Evolutionary conservation across 208 protist species (phyloP).

Genomic region (Crithidia sp.): DNA sequence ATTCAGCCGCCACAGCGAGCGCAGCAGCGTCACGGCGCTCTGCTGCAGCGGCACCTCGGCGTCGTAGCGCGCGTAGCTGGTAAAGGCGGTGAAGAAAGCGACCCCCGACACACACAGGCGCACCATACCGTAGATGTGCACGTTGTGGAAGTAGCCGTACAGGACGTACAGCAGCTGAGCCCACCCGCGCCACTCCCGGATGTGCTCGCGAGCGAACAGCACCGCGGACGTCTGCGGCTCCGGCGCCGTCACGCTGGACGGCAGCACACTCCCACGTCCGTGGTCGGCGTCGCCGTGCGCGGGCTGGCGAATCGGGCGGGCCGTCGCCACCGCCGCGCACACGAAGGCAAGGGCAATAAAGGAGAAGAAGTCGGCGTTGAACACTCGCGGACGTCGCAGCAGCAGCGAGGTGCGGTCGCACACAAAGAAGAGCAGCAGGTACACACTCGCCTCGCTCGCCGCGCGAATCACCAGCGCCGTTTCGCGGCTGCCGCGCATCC

Average conservation of each 20-base stretch:
- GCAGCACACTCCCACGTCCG: background rate
- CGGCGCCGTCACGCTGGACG: background rate
- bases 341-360: constrained; percentile 33
- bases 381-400: constrained; percentile 22
- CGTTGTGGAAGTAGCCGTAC: constrained; percentile 90
- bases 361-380: constrained; percentile 35
- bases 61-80: constrained; percentile 92
- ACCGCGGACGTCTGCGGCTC: constrained; percentile 16
- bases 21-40: constrained; percentile 62
- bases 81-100: constrained; percentile 93
- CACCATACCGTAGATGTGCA: constrained; percentile 78
- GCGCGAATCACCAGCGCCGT: constrained; percentile 2
- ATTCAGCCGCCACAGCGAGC: constrained; percentile 86
- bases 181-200: constrained; percentile 93
- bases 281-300: constrained; percentile 2
- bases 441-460: constrained; percentile 25
- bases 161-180: constrained; percentile 89
- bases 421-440: constrained; percentile 42
- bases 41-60: constrained; percentile 28
- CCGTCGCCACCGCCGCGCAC: constrained; percentile 28
- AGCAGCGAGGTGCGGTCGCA: constrained; percentile 47
- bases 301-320: constrained; percentile 7
- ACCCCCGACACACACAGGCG: constrained; percentile 91
- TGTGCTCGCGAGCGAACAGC: constrained; percentile 78
- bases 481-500: constrained; percentile 13